Conservation (phyloP, 2,329 filamentous ascomycete species). For the Coniosporium tulheliwenetii region DNA sequence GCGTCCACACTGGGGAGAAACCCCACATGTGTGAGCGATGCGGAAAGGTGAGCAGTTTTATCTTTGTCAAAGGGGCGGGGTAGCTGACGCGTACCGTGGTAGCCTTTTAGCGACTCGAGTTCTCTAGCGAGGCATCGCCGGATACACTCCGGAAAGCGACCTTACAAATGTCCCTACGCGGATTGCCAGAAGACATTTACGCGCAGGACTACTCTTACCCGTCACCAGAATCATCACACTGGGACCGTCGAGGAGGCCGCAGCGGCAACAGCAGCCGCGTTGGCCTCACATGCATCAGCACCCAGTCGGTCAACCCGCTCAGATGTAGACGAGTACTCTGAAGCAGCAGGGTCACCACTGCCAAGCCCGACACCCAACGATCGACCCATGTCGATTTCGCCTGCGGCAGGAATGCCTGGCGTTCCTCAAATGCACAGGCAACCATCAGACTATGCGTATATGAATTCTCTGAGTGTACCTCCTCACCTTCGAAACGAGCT, state of each 20-base stretch:
- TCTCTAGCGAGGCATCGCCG: conserved; percentile 84
- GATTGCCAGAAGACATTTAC: conserved; percentile 99
- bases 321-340: conserved; percentile 56
- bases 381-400: conserved; percentile 64
- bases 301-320: conserved; percentile 41
- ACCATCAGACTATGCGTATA: conserved; percentile 56
- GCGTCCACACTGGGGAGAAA: conserved; percentile 95
- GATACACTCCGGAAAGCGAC: conserved; percentile 88
- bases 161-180: conserved; percentile 94
- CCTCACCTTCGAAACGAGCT: conserved; percentile 67
- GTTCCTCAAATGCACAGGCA: conserved; percentile 54
- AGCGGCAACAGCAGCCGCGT: conserved; percentile 69
- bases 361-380: conserved; percentile 76
- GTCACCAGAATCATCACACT: conserved; percentile 91
- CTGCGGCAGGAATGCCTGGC: conserved; percentile 56
- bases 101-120: conserved; percentile 95
- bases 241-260: conserved; percentile 91
- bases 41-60: conserved; percentile 56
- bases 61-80: background rate
- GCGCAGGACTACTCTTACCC: conserved; percentile 80
- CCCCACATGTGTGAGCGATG: conserved; percentile 96
- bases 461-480: conserved; percentile 65
- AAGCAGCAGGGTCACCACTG: conserved; percentile 50
- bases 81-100: conserved; percentile 10
- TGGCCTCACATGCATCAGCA: conserved; percentile 42